Conservation (phyloP, 192 early-diverging fungal species). For the Podila epicladia region DNA sequence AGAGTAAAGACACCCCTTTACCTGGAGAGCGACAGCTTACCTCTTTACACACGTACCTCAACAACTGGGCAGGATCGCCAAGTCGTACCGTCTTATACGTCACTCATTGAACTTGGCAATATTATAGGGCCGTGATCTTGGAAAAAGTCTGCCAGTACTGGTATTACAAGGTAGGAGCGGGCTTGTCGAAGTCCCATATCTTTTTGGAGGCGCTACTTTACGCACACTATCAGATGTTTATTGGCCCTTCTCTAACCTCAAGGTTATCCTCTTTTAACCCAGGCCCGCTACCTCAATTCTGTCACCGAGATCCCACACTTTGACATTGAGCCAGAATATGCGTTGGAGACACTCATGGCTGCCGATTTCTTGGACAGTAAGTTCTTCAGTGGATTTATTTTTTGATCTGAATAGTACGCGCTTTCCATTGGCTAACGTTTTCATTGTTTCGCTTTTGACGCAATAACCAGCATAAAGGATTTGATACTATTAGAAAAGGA, state of each 20-base stretch:
- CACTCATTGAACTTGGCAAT: too few relatives aligned
- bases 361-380: slow-evolving; percentile 96
- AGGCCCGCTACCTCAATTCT: slow-evolving; percentile 45
- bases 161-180: slow-evolving; percentile 80
- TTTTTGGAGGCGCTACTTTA: not conserved
- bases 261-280: not conserved
- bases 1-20: too few relatives aligned
- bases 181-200: not conserved
- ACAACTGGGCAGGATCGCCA: too few relatives aligned
- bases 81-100: too few relatives aligned
- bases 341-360: slow-evolving; percentile 93
- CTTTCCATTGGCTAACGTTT: too few relatives aligned
- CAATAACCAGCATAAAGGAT: too few relatives aligned
- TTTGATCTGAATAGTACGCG: not conserved
- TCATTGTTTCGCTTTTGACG: too few relatives aligned
- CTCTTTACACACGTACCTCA: too few relatives aligned
- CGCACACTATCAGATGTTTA: not conserved
- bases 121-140: slow-evolving; percentile 80
- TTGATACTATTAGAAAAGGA: too few relatives aligned
- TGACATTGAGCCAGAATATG: slow-evolving; percentile 86
- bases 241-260: not conserved
- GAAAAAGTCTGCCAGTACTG: slow-evolving; percentile 96
- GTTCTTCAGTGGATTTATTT: not conserved
- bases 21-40: too few relatives aligned
- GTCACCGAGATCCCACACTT: slow-evolving; percentile 90